These are phyloP conservation scores for Raddia distichophylla DNA, from an alignment of 176 grass and related monocot genomes.

Conservation along the genomic window DNA sequence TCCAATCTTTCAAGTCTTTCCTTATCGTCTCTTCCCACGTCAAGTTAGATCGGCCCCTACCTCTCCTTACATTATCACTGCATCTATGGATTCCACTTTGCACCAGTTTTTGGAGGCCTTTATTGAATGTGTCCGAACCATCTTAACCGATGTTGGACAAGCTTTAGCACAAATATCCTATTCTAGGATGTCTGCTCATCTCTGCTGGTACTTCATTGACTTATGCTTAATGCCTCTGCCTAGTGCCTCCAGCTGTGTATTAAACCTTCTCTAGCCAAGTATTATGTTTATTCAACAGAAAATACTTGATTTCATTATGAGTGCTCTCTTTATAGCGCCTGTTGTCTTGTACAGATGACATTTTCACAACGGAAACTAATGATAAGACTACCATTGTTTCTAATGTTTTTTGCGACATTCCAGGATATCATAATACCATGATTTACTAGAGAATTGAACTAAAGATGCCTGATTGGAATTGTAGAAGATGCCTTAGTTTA, in stretches of 20 bases:
- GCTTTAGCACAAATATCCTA: neutral
- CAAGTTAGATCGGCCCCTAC: too few relatives aligned
- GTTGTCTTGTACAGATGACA: neutral
- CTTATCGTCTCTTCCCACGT: too few relatives aligned
- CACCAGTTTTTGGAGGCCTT: too few relatives aligned
- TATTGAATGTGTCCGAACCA: too few relatives aligned
- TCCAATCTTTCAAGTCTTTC: too few relatives aligned
- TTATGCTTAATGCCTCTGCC: neutral
- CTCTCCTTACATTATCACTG: too few relatives aligned
- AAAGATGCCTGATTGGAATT: neutral
- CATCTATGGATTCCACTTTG: too few relatives aligned
- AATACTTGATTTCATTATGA: neutral
- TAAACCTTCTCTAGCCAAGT: neutral
- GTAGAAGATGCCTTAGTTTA: neutral
- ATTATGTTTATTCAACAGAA: neutral
- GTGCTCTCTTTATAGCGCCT: neutral
- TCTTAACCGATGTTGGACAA: too few relatives aligned
- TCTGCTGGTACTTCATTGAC: neutral
- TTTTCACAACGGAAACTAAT: neutral
- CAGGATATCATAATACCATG: neutral
- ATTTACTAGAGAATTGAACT: slow-evolving; percentile 17
- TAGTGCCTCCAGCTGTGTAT: neutral
- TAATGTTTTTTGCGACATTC: neutral
- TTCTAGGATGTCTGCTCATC: neutral
- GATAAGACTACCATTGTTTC: neutral